Evolutionary conservation across 2,329 filamentous ascomycete genomes (phyloP), one percentile per base, ranked within the genome.

Genomic region (Chaetoscypha palmicola): DNA sequence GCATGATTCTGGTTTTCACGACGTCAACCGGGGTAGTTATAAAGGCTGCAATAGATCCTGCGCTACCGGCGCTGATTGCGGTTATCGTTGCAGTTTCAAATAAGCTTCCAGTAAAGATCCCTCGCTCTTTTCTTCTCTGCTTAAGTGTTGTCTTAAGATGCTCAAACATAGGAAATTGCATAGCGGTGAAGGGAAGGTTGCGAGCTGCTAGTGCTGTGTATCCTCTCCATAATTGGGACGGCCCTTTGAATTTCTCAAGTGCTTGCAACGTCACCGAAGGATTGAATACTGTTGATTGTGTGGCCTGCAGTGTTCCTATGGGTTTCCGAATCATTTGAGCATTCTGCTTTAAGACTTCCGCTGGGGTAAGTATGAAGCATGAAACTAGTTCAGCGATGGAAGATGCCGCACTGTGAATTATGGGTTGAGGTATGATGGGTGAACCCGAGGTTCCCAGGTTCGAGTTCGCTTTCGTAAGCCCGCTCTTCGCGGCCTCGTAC

Each of bases 271-370:
- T 63, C 68, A 71, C 45, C 62, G 50, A 78, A 62, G 1, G 71
- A 70, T 66, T 63, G n/a, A 75, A 55, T 0, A 72, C 76, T 0
- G 70, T 71, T n/a, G 51, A 52, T 2, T 45, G 35, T 58, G 61
- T 43, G 58, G 57, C 44, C 28, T 26, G 28, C 30, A 51, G 12
- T 49, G 58, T 23, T 58, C 35, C 21, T 26, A 47, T 44, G 11
- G 56, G 59, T 8, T 50, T 58, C 17, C 69, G 69, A 1, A 92
- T 70, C 75, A 95, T 89, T 64, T 95, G 89, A 0, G 90, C 88
- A 64, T 95, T 95, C 62, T 94, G 89, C 67, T 96, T 95, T 51
- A 95, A 77, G 5, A 94, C 86, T 62, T 95, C 89, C 11, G 88
- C 87, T 0, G 89, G 90, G 0, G 89, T 91, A 26, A 95, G 76